Conservation (phyloP, 306 rosid genomes). For the Hippophae rhamnoides region DNA sequence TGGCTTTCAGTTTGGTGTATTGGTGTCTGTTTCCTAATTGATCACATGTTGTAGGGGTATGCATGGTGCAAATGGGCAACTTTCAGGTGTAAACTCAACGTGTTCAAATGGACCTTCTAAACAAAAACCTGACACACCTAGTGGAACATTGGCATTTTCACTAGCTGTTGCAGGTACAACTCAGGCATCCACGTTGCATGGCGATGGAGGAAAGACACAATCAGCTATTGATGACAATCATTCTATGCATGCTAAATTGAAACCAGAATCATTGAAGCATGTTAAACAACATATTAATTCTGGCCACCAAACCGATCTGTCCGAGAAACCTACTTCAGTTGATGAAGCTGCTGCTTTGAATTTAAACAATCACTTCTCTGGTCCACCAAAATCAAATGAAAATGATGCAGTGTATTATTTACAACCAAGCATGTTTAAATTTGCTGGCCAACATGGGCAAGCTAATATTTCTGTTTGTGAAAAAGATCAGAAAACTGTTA, state of each 20-base stretch:
- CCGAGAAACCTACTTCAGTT: constrained; percentile 28
- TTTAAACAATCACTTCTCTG: constrained; percentile 30
- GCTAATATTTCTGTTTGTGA: constrained; percentile 30
- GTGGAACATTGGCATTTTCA: constrained; percentile 32
- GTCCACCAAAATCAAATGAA: constrained; percentile 29
- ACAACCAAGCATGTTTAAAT: constrained; percentile 21
- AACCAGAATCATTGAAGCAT: constrained; percentile 37
- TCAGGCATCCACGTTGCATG: constrained; percentile 28
- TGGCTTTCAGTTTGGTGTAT: constrained; percentile 8
- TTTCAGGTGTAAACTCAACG: constrained; percentile 27
- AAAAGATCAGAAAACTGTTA: constrained; percentile 22
- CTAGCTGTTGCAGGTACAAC: constrained; percentile 38
- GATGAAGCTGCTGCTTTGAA: constrained; percentile 35
- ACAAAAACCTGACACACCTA: constrained; percentile 39
- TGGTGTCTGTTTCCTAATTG: constrained; percentile 6
- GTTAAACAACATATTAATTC: constrained; percentile 32
- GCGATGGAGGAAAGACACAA: constrained; percentile 34
- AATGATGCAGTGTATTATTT: constrained; percentile 26
- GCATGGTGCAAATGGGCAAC: constrained; percentile 44
- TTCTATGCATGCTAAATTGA: constrained; percentile 21
- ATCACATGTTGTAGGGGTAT: constrained; percentile 47
- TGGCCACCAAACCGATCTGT: constrained; percentile 24
- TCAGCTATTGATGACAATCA: constrained; percentile 34
- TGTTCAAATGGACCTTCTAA: constrained; percentile 48
- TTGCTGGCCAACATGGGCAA: constrained; percentile 27